Evolutionary conservation across 2,329 filamentous ascomycete species (phyloP).

Genomic region (Diaporthe australafricana): DNA sequence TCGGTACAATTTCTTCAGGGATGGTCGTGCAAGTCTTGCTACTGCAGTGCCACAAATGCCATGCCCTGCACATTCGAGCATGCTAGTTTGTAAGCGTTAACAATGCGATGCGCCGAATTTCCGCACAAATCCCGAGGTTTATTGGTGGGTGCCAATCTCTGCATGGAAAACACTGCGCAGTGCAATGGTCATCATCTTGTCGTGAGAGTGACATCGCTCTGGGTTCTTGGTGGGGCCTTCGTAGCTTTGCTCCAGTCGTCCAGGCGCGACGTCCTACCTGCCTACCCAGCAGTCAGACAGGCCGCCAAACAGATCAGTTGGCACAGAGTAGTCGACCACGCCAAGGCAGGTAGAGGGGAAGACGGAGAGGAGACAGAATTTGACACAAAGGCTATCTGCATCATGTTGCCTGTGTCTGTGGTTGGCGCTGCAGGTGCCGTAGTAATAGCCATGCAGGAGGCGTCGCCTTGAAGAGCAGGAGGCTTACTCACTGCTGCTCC

Average conservation of each 20-base stretch:
- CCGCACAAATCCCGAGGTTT: not conserved
- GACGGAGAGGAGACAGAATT: not conserved
- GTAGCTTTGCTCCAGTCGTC: not conserved
- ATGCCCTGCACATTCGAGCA: too few relatives aligned
- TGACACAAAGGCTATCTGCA: not conserved
- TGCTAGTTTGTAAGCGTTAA: conserved; percentile 1
- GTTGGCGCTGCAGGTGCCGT: not conserved
- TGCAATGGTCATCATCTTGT: conserved; percentile 8
- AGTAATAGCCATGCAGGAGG: not conserved
- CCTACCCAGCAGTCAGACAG: not conserved
- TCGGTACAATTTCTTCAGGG: not conserved
- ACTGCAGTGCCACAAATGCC: not conserved
- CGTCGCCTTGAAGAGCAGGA: not conserved
- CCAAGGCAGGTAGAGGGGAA: not conserved
- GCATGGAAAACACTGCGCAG: not conserved
- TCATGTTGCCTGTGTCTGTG: not conserved
- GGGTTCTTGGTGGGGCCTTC: not conserved
- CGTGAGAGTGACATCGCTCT: conserved; percentile 8
- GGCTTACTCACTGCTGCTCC: not conserved
- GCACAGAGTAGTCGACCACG: not conserved
- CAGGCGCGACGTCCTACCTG: not conserved
- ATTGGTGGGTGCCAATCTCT: not conserved
- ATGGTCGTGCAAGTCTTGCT: not conserved
- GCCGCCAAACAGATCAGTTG: not conserved
- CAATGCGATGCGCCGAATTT: not conserved